Evolutionary conservation across 192 early-diverging fungal species (phyloP).

Genomic region (Backusella australiensis): DNA sequence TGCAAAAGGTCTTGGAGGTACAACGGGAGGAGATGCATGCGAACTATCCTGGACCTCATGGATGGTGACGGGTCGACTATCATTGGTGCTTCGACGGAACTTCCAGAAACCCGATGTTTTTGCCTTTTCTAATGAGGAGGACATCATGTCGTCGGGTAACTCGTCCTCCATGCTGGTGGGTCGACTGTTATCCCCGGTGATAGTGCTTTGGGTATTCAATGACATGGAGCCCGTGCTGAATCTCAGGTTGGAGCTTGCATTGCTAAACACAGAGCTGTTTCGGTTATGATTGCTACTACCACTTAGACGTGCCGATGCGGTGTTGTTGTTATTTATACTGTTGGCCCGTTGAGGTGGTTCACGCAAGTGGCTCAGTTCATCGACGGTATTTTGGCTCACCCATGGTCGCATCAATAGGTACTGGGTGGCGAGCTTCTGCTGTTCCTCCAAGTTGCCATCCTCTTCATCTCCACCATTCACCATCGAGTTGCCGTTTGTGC

Average conservation of each 20-base stretch:
- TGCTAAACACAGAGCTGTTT: conserved; percentile 33
- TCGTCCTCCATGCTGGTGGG: conserved; percentile 40
- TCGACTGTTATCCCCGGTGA: conserved; percentile 33
- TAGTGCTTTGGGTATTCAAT: conserved; percentile 21
- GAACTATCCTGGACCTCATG: not conserved
- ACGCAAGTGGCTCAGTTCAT: conserved; percentile 62
- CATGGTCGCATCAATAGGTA: conserved; percentile 70
- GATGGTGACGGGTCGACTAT: not conserved
- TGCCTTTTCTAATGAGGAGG: not conserved
- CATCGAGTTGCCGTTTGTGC: not conserved
- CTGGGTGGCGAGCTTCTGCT: conserved; percentile 62
- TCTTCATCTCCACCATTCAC: conserved; percentile 46
- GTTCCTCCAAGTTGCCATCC: conserved; percentile 55
- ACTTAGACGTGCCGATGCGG: conserved; percentile 5
- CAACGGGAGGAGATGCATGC: conserved; percentile 3
- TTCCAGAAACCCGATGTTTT: not conserved
- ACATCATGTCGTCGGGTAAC: no score
- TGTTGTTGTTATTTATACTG: conserved; percentile 4
- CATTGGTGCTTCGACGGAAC: conserved; percentile 1
- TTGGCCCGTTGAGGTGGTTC: conserved; percentile 52
- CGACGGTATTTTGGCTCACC: conserved; percentile 74
- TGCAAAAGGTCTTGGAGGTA: conserved; percentile 18
- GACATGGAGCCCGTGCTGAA: conserved; percentile 24
- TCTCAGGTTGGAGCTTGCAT: conserved; percentile 30
- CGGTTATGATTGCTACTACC: conserved; percentile 17